Percentiles rank a stretch among this genome's conserved stretches.
Conservation (phyloP, 1,284 basidiomycete species). For the Marasmius oreades region DNA sequence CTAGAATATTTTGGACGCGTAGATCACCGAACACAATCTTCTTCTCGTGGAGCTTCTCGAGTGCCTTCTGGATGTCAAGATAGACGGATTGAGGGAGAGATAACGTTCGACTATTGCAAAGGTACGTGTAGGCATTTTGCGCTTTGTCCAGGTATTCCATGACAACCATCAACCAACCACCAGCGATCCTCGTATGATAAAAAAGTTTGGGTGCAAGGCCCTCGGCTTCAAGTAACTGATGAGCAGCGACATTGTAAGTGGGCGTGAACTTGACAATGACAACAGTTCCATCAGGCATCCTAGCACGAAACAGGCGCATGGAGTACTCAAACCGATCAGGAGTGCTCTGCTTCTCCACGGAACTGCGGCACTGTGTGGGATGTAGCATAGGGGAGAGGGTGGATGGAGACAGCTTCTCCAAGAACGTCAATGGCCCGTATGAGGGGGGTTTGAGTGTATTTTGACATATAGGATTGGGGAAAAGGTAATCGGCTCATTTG, state of each 20-base stretch:
- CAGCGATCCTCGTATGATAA: background rate
- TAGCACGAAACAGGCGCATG: no score
- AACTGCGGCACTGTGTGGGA: no score
- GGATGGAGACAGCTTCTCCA: no score
- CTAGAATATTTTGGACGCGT: constrained; percentile 12
- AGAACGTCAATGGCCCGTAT: no score
- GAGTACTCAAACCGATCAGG: no score
- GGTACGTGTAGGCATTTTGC: background rate
- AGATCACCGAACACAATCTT: constrained; percentile 14
- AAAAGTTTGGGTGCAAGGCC: constrained; percentile 10
- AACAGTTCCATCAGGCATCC: no score
- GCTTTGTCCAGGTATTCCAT: constrained; percentile 11
- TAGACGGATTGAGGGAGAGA: constrained; percentile 4
- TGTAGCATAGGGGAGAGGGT: no score
- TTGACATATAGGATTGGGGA: no score
- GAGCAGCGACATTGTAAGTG: constrained; percentile 7
- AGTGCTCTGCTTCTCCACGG: no score
- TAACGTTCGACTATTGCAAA: background rate
- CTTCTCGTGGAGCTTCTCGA: constrained; percentile 4
- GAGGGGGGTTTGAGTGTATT: no score
- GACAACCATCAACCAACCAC: constrained; percentile 11
- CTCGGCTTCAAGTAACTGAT: background rate
- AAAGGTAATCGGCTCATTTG: no score
- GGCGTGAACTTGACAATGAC: constrained; percentile 13
- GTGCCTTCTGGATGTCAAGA: constrained; percentile 2